phyloP scores from a whole-genome alignment of 2,329 filamentous ascomycete genomes.

The Raffaelea arxii region DNA sequence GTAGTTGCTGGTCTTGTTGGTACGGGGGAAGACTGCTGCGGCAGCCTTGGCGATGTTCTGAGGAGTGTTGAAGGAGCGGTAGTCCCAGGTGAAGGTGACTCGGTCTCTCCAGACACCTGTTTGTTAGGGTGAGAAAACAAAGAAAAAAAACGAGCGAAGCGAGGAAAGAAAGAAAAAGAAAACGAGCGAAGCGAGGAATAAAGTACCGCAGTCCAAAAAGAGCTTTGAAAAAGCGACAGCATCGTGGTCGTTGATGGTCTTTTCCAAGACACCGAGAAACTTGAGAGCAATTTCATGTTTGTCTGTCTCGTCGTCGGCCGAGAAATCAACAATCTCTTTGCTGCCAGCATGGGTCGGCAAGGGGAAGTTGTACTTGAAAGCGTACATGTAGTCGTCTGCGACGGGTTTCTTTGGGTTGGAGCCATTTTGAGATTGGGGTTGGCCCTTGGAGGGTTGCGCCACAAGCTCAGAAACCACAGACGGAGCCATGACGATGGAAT shows the following conservation, averaged over 20 bases:
- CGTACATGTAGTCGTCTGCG: constrained; percentile 29
- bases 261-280: not conserved
- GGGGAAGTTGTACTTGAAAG: constrained; percentile 27
- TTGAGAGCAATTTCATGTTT: not conserved
- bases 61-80: constrained; percentile 23
- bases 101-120: constrained; percentile 25
- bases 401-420: constrained; percentile 15
- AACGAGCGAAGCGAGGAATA: no score
- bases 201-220: constrained; percentile 16
- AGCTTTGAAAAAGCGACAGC: constrained; percentile 17
- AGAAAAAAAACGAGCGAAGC: no score
- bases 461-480: not conserved
- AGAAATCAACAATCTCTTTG: not conserved
- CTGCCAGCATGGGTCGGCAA: constrained; percentile 18
- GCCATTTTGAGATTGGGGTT: not conserved
- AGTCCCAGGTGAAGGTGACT: constrained; percentile 24
- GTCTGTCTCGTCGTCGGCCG: not conserved
- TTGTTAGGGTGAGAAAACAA: not conserved
- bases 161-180: no score
- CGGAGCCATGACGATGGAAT: not conserved
- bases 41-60: constrained; percentile 20
- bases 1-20: constrained; percentile 19
- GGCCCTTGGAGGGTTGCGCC: not conserved
- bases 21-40: constrained; percentile 19
- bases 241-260: constrained; percentile 10